Evolutionary conservation across 1,139 yeast genomes (phyloP), one percentile per base, ranked within the genome.

Genomic region (Saccharomyces uvarum): DNA sequence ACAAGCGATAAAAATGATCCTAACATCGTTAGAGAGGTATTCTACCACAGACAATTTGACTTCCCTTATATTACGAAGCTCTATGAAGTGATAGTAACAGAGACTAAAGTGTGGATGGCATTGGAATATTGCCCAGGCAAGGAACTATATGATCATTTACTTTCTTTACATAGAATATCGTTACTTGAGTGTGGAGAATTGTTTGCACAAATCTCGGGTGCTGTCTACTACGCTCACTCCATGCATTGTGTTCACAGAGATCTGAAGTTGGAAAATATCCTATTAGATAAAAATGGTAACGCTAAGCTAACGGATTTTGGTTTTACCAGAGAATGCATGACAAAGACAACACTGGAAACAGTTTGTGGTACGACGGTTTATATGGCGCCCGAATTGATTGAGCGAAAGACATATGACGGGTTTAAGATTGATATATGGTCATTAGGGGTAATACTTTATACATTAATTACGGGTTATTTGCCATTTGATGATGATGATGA

Each of bases 351-450:
- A 53, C 72, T 93, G 48, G 87, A 87, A 50, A 93, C 97, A 0
- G 78, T 90, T 1, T 93, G 99, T 71, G 99, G 99, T 2, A 93
- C 99, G 0, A 83, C 91, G 0, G 95, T 90, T 4, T 93, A 93
- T 67, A 90, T 91, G 97, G 97, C 99, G 0, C 99, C 99, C 0
- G 99, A 93, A 66, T 75, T 93, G 63, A 67, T 68, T 6, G 75
- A 90, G 42, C 74, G 77, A 54, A 79, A 81, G 58, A 78, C 80
- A 55, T 93, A 93, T 67, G 83, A 84, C 46, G 99, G 98, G 0
- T 84, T 86, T 63, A 81, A 86, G 56, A 79, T 85, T 5, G 99
- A 93, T 69, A 82, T 88, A 2, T 93, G 99, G 99, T 84, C 97
- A 0, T 73, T 93, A 57, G 99, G 99, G 0, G 82, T 93, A 7